Conservation (phyloP, 257 asterid genomes). For the Echites panduratus region DNA sequence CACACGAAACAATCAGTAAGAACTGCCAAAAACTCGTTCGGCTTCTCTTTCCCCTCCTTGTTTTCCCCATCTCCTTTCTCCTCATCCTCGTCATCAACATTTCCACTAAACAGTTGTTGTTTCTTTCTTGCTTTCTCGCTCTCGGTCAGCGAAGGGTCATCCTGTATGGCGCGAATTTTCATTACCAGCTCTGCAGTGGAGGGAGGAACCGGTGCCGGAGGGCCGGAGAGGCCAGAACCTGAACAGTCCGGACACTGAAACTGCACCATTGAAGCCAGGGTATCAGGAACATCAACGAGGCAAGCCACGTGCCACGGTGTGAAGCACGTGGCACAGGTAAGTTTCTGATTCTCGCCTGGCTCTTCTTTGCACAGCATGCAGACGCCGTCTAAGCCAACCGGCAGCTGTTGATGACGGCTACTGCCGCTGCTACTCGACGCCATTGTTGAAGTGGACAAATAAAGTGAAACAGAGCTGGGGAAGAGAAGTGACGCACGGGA, state of each 20-base stretch:
- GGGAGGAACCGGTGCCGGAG: conserved; percentile 33
- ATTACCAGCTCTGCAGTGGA: conserved; percentile 38
- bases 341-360: conserved; percentile 38
- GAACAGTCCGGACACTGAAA: conserved; percentile 77
- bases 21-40: conserved; percentile 39
- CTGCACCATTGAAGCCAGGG: conserved; percentile 24
- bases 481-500: background rate
- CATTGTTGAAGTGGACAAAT: conserved; percentile 21
- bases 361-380: conserved; percentile 66
- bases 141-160: conserved; percentile 51
- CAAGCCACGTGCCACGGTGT: conserved; percentile 85
- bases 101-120: conserved; percentile 57
- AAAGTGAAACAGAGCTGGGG: no score
- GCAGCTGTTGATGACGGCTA: conserved; percentile 28
- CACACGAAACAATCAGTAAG: conserved; percentile 65
- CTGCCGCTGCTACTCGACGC: conserved; percentile 22
- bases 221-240: conserved; percentile 51
- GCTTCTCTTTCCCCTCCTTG: conserved; percentile 25
- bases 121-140: conserved; percentile 56
- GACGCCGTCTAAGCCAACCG: conserved; percentile 58
- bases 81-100: conserved; percentile 2
- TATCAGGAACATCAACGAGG: conserved; percentile 30
- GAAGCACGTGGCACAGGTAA: conserved; percentile 56
- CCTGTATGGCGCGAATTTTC: conserved; percentile 60
- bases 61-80: conserved; percentile 1